phyloP scores from a whole-genome alignment of 2,329 filamentous ascomycete genomes.

The Curvularia lunata region DNA sequence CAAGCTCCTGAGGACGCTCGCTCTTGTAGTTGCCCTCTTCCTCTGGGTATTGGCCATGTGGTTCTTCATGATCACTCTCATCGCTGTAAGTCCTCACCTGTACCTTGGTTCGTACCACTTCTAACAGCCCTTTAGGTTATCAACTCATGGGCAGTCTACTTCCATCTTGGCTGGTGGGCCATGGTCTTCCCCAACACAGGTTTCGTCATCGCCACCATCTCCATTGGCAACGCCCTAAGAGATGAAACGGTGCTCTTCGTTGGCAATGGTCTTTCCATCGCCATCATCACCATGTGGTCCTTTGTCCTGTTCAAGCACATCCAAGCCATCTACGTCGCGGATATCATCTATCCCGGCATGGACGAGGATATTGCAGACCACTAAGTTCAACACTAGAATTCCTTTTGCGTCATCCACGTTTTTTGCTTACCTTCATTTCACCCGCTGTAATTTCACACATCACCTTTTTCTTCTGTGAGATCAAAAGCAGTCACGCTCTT shows the following conservation, averaged over 20 bases:
- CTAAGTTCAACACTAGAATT: conserved; percentile 12
- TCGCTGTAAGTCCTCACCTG: conserved; percentile 42
- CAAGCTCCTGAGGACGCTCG: conserved; percentile 53
- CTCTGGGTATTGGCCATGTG: conserved; percentile 69
- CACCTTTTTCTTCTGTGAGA: conserved; percentile 3
- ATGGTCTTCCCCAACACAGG: conserved; percentile 56
- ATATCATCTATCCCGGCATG: conserved; percentile 65
- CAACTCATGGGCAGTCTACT: conserved; percentile 54
- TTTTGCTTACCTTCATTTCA: conserved; percentile 9
- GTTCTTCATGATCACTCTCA: conserved; percentile 58
- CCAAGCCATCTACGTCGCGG: conserved; percentile 57
- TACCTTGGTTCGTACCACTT: conserved; percentile 39
- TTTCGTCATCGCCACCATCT: conserved; percentile 53
- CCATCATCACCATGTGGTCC: conserved; percentile 60
- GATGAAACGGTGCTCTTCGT: conserved; percentile 48
- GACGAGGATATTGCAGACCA: conserved; percentile 61
- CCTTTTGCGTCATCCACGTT: background rate
- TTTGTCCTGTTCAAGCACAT: conserved; percentile 61
- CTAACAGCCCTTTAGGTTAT: conserved; percentile 35
- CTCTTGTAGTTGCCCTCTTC: conserved; percentile 60
- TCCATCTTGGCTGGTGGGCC: conserved; percentile 69
- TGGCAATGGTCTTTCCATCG: conserved; percentile 58
- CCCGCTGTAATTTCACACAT: conserved; percentile 20
- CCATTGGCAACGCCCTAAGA: conserved; percentile 46
- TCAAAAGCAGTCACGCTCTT: conserved; percentile 27